Base-by-base conservation (phyloP, 1,284 basidiomycete genomes). In the Ustilago trichophora region DNA sequence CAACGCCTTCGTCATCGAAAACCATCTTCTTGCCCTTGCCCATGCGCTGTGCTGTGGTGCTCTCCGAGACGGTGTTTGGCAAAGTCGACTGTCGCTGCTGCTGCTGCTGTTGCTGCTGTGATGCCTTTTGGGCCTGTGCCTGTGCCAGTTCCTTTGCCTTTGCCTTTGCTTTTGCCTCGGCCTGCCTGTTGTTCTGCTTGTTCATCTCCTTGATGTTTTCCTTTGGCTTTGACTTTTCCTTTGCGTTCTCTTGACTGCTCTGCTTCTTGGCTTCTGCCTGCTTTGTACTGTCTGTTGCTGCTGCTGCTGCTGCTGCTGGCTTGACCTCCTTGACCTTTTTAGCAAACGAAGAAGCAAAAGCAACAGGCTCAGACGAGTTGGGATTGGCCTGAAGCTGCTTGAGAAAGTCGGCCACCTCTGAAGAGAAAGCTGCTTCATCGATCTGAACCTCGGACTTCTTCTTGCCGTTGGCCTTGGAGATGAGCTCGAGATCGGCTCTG, bases 21-120 rank as follows among this genome's bases (percentile, higher is more conserved):
- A 68, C 52, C 51, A 72, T 60, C 50, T 72, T 73, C 41, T 70
- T 70, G 31, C 67, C 62, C 42, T 65, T 65, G 34, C 55, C 60
- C 51, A 55, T 69, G 10, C 52, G 50, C 41, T 63, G 46, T n/a
- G 26, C 56, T 4, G 55, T 64, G 11, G 44, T 40, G 38, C 66
- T 69, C 12, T 52, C 51, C 6, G 40, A 7, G 18, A 27, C 40
- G 9, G 10, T 16, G 29, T 33, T 43, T 11, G 50, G 46, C 11
- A 46, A 4, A 13, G 25, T 27, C n/a, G 48, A 33, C 26, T 46
- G 53, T 26, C 53, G 31, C 45, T 47, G 54, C n/a, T 51, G 49
- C 22, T 45, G 15, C 38, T 59, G 64, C 13, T 64, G 58, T 13
- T 19, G 31, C 27, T 59, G 47, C 47, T 29, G 27, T 8, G 27